A percentile compares a stretch with the other conserved stretches of the same genome.
These are phyloP conservation scores for Lumnitzera racemosa DNA, from an alignment of 345 rosid species.

Conservation along the genomic window DNA sequence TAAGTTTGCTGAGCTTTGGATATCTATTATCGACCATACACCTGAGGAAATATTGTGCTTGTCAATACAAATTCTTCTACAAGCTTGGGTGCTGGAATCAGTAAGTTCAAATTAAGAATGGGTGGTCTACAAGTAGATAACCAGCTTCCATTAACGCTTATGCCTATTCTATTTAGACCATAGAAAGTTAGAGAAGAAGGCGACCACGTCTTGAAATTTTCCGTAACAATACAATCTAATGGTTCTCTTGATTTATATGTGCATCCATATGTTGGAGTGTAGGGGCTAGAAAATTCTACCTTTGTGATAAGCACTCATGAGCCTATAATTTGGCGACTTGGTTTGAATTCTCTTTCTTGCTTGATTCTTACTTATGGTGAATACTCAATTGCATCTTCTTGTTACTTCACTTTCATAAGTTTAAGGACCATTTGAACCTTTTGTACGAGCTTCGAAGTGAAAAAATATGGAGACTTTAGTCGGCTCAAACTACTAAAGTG, in stretches of 20 bases:
- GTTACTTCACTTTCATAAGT: no score
- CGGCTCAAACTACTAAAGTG: slow-evolving; percentile 80
- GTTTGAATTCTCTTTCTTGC: no score
- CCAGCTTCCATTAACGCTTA: slow-evolving; percentile 87
- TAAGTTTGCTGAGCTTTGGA: slow-evolving; percentile 89
- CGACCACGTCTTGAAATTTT: slow-evolving; percentile 70
- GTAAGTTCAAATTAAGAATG: slow-evolving; percentile 83
- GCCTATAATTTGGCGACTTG: slow-evolving; percentile 94
- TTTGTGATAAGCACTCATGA: slow-evolving; percentile 90
- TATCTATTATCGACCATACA: slow-evolving; percentile 84
- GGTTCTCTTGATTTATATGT: slow-evolving; percentile 73
- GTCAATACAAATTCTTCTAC: slow-evolving; percentile 73
- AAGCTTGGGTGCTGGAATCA: slow-evolving; percentile 85
- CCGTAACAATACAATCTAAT: slow-evolving; percentile 74
- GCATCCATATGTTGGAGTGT: slow-evolving; percentile 81
- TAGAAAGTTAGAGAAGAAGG: slow-evolving; percentile 65
- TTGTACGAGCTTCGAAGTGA: slow-evolving; percentile 45
- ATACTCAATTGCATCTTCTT: no score
- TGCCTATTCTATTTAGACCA: slow-evolving; percentile 96
- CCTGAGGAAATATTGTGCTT: slow-evolving; percentile 92
- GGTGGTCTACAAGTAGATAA: slow-evolving; percentile 87
- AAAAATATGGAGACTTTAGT: slow-evolving; percentile 93
- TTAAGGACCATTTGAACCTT: no score
- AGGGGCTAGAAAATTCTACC: slow-evolving; percentile 80
- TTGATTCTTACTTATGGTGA: no score